Percentiles rank a stretch among this genome's conserved stretches.
These are phyloP conservation scores for Zymoseptoria tritici DNA, from an alignment of 2,329 filamentous ascomycete species.

Conservation along the genomic window DNA sequence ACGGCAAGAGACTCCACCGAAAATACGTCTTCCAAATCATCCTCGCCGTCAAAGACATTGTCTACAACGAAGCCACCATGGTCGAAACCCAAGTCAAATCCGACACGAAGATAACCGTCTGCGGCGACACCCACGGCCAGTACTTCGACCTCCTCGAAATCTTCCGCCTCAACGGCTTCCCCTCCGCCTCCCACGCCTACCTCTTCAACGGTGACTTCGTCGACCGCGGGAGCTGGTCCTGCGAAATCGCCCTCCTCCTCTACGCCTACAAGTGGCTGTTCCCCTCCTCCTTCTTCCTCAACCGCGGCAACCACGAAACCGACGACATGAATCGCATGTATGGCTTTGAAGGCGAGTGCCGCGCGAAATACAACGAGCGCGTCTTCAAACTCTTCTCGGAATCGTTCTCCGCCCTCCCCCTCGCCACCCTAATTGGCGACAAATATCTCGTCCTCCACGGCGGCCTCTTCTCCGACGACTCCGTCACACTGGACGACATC, in stretches of 20 bases:
- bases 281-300: slow-evolving; percentile 78
- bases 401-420: slow-evolving; percentile 86
- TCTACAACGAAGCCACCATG: slow-evolving; percentile 93
- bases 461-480: slow-evolving; percentile 93
- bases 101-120: slow-evolving; percentile 79
- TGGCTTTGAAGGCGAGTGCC: slow-evolving; percentile 96
- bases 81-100: slow-evolving; percentile 79
- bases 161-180: slow-evolving; percentile 82
- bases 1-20: slow-evolving; percentile 85
- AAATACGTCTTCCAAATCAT: slow-evolving; percentile 99
- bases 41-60: slow-evolving; percentile 77
- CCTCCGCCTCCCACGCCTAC: slow-evolving; percentile 80
- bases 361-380: slow-evolving; percentile 93
- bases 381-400: slow-evolving; percentile 97
- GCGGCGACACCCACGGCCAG: slow-evolving; percentile 96
- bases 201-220: slow-evolving; percentile 99
- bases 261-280: slow-evolving; percentile 97
- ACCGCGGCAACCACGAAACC: slow-evolving; percentile 96
- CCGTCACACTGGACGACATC: slow-evolving; percentile 84
- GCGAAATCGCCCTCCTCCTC: slow-evolving; percentile 86
- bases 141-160: slow-evolving; percentile 97
- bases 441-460: slow-evolving; percentile 92
- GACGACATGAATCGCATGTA: slow-evolving; percentile 93
- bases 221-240: slow-evolving; percentile 94
- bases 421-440: slow-evolving; percentile 83